These are phyloP conservation scores for Perkinsus olseni DNA, from an alignment of 169 alveolate genomes.

Conservation along the genomic window DNA sequence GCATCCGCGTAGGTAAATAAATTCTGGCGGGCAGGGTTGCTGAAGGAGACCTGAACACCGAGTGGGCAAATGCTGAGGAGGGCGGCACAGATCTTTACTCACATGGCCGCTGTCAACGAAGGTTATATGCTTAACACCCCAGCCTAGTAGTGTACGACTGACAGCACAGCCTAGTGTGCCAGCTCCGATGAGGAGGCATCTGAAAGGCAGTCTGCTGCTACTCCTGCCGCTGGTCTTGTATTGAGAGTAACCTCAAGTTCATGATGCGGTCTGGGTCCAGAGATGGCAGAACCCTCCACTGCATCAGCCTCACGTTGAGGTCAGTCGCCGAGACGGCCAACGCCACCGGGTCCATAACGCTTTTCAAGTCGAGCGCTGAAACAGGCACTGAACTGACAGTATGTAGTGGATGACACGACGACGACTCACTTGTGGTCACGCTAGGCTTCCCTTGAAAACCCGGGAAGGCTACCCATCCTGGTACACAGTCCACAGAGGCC, in stretches of 20 bases:
- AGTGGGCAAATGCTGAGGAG: not conserved
- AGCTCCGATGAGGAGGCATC: constrained; percentile 68
- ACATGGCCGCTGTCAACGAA: constrained; percentile 72
- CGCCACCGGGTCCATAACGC: constrained; percentile 54
- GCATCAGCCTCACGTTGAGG: constrained; percentile 81
- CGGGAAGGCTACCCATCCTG: not conserved
- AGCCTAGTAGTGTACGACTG: constrained; percentile 75
- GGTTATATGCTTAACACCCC: constrained; percentile 86
- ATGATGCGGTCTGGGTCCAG: constrained; percentile 57
- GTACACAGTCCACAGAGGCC: not conserved
- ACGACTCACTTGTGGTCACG: not conserved
- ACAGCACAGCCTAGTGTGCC: constrained; percentile 73
- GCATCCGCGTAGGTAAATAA: constrained; percentile 81
- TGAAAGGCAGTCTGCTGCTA: too few relatives aligned
- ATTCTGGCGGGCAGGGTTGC: constrained; percentile 86
- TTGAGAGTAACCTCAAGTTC: constrained; percentile 51
- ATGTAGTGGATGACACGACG: not conserved
- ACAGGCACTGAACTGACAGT: not conserved
- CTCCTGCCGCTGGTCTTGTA: too few relatives aligned
- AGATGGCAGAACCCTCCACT: constrained; percentile 83
- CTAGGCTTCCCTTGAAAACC: not conserved
- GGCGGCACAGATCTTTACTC: not conserved
- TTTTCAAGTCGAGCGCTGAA: constrained; percentile 48
- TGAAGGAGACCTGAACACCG: constrained; percentile 47
- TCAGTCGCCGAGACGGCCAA: constrained; percentile 76